Conservation (phyloP, 495 filamentous ascomycete species). For the Pseudotulostoma volvatum region DNA sequence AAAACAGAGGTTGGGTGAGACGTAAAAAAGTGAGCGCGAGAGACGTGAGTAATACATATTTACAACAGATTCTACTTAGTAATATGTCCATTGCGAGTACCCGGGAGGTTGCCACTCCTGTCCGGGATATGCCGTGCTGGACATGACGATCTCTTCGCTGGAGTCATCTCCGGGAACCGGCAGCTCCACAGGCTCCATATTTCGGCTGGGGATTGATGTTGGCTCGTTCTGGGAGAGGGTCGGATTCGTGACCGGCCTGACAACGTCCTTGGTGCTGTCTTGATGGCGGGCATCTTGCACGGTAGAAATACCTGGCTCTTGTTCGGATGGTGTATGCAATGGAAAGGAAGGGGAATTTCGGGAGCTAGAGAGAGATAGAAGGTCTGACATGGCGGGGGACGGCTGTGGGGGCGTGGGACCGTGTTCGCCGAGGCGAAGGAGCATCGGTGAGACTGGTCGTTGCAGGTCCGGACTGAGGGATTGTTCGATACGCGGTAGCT, state of each 20-base stretch:
- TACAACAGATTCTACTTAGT: no score
- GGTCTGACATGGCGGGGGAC: not conserved
- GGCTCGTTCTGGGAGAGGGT: constrained; percentile 4
- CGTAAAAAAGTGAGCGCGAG: no score
- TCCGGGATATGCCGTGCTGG: constrained; percentile 61
- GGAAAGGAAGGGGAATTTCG: not conserved
- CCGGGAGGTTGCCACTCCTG: constrained; percentile 61
- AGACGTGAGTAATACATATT: no score
- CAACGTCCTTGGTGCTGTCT: not conserved
- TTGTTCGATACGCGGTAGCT: not conserved
- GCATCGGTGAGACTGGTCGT: not conserved
- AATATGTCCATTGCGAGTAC: constrained; percentile 14
- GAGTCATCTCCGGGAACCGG: constrained; percentile 32
- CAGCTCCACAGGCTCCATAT: constrained; percentile 20
- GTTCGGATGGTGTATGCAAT: not conserved
- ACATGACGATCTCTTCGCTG: constrained; percentile 47
- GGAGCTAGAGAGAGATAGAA: not conserved
- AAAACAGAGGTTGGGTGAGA: no score
- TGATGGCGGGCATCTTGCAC: not conserved
- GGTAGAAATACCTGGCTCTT: not conserved
- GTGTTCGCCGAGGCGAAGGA: not conserved
- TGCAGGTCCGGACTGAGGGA: not conserved
- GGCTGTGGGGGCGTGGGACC: not conserved
- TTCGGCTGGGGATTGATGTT: constrained; percentile 25
- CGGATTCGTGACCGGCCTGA: not conserved